Percentiles rank a stretch among this genome's conserved stretches.
Evolutionary conservation across 176 grass and related monocot genomes (phyloP).

Genomic region (Sorghum bicolor): Sorghum_bicolor_NCBIv3 NC_012870.2:12339501-12340000

Average conservation of each 20-base stretch:
- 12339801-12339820: constrained; percentile 24
- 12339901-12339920: background rate
- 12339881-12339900: no score
- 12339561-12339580: no score
- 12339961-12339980: background rate
- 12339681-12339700: background rate
- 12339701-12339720: background rate
- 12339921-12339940: background rate
- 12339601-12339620: no score
- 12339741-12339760: background rate
- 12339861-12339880: background rate
- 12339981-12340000: background rate
- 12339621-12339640: no score
- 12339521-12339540: no score
- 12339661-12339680: background rate
- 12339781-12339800: background rate
- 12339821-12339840: background rate
- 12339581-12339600: no score
- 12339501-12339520: no score
- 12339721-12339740: constrained; percentile 33
- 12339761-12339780: background rate
- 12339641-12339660: background rate
- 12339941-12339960: background rate
- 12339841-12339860: background rate
- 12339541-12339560: no score